A percentile compares a stretch with the other conserved stretches of the same genome.
These are phyloP conservation scores for Tarenaya hassleriana DNA, from an alignment of 345 rosid species.

Conservation along the genomic window DNA sequence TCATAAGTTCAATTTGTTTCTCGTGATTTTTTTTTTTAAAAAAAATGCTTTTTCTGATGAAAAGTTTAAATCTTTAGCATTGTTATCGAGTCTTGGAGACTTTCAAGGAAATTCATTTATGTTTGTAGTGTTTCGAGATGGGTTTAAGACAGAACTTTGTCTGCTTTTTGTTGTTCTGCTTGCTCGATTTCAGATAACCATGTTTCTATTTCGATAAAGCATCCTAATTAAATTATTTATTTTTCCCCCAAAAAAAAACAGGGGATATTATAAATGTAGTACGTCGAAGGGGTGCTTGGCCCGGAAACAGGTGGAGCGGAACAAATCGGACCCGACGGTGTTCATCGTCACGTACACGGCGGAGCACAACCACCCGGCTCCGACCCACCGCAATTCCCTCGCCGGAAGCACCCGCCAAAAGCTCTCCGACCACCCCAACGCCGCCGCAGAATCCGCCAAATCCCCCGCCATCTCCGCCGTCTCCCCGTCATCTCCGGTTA, in stretches of 20 bases:
- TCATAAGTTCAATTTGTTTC: no score
- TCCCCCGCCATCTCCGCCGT: slow-evolving; percentile 14
- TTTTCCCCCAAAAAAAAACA: slow-evolving; percentile 28
- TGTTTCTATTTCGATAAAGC: slow-evolving; percentile 8
- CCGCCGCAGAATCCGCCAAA: slow-evolving; percentile 30
- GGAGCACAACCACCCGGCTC: slow-evolving; percentile 93
- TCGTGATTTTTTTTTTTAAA: no score
- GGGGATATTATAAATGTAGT: slow-evolving; percentile 94
- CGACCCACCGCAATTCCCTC: slow-evolving; percentile 88
- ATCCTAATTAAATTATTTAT: neutral
- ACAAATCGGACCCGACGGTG: slow-evolving; percentile 89
- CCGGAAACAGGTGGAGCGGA: slow-evolving; percentile 94
- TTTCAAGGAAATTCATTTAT: slow-evolving; percentile 16
- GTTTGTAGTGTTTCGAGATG: slow-evolving; percentile 9
- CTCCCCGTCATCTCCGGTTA: slow-evolving; percentile 44
- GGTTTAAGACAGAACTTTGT: slow-evolving; percentile 21
- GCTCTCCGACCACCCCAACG: slow-evolving; percentile 31
- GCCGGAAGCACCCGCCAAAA: slow-evolving; percentile 92
- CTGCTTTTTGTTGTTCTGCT: slow-evolving; percentile 18
- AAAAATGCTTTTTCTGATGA: no score
- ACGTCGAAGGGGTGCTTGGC: slow-evolving; percentile 95
- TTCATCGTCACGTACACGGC: slow-evolving; percentile 91
- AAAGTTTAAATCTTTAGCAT: neutral
- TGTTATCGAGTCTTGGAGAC: no score
- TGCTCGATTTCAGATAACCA: neutral